Evolutionary conservation across 164 flowering plant genomes (phyloP), one percentile per base, ranked within the genome.

Genomic region (Vitis amurensis): DNA sequence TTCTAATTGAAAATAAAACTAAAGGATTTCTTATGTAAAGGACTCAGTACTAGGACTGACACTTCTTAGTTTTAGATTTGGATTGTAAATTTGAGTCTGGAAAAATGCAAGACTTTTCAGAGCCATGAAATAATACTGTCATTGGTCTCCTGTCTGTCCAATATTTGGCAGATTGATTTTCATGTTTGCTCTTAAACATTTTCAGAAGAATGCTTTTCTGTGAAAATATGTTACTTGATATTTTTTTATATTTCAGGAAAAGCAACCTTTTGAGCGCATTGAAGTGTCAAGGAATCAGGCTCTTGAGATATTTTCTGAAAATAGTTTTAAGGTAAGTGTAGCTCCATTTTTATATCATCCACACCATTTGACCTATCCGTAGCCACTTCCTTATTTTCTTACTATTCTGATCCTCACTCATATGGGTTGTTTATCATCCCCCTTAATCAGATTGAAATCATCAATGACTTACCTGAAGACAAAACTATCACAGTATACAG

Each of bases 401-500:
- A 53, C 11, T 57, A 58, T 50, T 4, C 1, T 49, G 11, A 56
- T 55, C 63, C 57, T 60, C n/a, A 17, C 23, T 29, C 47, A 15
- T 16, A 58, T 56, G 17, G n/a, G 17, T 53, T 48, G 11, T 47
- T 44, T 58, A 56, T 49, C 29, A 14, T 23, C 11, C 27, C 19
- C 37, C 62, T 60, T 67, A 1, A 68, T 73, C 78, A 96, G 99
- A 79, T 89, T 73, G 99, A 96, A 76, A 92, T 96, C 71, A 96
- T 96, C 69, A 89, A 77, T 27, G 99, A 88, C 37, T 80, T 96
- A 68, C 96, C 97, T 11, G 98, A 80, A 63, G 97, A 93, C 80
- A 93, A 93, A 78, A 93, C 98, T 23, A 93, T 96, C 61, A 96
- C 99, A 4, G 98, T 96, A n/a, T 96, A 96, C 67, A 85, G 99